Evolutionary conservation across 805 yeast genomes (phyloP).

Genomic region (Kuraishia piskuri): DNA sequence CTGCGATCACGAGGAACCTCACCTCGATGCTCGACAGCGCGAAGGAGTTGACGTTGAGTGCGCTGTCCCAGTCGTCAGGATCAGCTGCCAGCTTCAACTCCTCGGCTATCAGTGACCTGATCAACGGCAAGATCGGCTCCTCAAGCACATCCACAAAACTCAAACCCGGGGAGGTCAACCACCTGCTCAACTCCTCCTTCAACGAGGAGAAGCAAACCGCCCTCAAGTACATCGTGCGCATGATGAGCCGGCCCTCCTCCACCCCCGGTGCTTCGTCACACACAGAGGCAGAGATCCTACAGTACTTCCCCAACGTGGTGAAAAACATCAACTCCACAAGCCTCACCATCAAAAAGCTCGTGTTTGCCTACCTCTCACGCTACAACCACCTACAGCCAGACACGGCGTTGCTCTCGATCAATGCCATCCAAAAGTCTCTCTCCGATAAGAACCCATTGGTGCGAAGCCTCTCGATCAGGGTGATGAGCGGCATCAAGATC

Average conservation of each 20-base stretch:
- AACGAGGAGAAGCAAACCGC: conserved; percentile 59
- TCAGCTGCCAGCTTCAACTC: conserved; percentile 9
- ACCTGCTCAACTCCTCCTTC: conserved; percentile 56
- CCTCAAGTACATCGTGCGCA: conserved; percentile 43
- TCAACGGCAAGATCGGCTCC: conserved; percentile 12
- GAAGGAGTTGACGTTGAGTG: conserved; percentile 68
- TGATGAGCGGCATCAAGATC: conserved; percentile 76
- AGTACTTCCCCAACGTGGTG: conserved; percentile 76
- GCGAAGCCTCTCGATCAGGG: conserved; percentile 67
- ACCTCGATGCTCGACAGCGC: conserved; percentile 76
- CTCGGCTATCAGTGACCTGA: conserved; percentile 11
- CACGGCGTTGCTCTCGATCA: conserved; percentile 80
- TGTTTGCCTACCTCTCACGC: conserved; percentile 62
- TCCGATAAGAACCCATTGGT: conserved; percentile 59
- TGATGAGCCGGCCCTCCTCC: conserved; percentile 27
- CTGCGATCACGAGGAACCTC: conserved; percentile 23
- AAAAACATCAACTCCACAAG: conserved; percentile 72
- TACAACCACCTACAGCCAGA: conserved; percentile 84
- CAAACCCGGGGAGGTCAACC: conserved; percentile 58
- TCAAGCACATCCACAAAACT: conserved; percentile 13
- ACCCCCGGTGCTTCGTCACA: conserved; percentile 22
- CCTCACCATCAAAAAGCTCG: conserved; percentile 62
- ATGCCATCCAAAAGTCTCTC: conserved; percentile 81
- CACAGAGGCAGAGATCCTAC: conserved; percentile 30
- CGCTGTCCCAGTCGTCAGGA: conserved; percentile 71